Base-by-base conservation (phyloP, 345 rosid species). In the Capsella bursapastoris region DNA sequence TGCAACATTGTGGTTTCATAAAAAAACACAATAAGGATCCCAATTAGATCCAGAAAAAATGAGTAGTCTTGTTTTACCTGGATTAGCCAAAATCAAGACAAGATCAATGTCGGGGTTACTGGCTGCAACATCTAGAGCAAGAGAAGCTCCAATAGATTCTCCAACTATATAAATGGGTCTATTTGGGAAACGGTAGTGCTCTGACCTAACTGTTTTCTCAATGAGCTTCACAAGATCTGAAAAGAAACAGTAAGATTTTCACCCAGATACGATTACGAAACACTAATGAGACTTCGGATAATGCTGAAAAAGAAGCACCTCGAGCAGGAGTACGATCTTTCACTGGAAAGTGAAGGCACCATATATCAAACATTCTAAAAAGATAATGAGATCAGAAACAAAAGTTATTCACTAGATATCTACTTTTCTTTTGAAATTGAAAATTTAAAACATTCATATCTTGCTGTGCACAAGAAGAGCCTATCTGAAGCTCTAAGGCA, bases 281-380 rank as follows among this genome's bases (percentile, higher is more conserved):
- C 18, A 0, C 0, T 7, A 4, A 58, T 1, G 67, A 41, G 57
- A 43, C 34, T 31, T 53, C 3, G 37, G 11, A n/a, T 35, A 69
- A 18, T 5, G 37, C n/a, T 10, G n/a, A 64, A 1, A 15, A 18
- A n/a, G 29, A 77, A 27, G n/a, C 8, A 87, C 90, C 92, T 78
- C 64, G 49, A 82, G 83, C 77, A 69, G 87, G 44, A 0, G 96
- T 87, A 63, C 89, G 86, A 73, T 89, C 92, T 51, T 4, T 79
- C 2, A 83, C 81, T 41, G 92, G 92, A 64, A 87, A 53, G 82
- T 89, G 90, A 83, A 89, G 83, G 68, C 92, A 87, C 90, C 90
- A 86, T 52, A 87, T 28, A 15, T 87, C 86, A 68, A 89, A 87
- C 12, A 87, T 79, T 89, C 95, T 89, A 58, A 62, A 56, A 43